Evolutionary conservation across 257 asterid genomes (phyloP).

Genomic region (Nicotiana undulata): DNA sequence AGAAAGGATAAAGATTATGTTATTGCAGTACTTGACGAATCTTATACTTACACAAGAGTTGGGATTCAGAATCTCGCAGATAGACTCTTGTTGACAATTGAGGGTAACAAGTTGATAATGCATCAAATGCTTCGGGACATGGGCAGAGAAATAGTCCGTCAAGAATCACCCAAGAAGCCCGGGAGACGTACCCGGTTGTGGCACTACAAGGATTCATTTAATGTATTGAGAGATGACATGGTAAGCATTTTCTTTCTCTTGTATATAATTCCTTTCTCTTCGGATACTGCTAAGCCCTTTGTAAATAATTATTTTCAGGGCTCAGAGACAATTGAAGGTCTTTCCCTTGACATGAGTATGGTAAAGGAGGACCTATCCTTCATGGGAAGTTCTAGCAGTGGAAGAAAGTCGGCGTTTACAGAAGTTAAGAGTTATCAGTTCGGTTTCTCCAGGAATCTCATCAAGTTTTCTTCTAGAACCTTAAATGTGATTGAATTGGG

Average conservation of each 20-base stretch:
- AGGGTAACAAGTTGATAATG: conserved; percentile 2
- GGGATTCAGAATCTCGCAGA: background rate
- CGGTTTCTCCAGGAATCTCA: background rate
- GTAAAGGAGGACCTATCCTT: background rate
- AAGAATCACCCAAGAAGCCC: background rate
- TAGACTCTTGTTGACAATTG: background rate
- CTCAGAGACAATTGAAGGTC: background rate
- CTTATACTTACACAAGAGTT: background rate
- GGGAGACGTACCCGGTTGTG: background rate
- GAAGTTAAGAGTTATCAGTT: background rate
- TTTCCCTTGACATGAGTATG: background rate
- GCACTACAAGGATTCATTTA: background rate
- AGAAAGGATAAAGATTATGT: background rate
- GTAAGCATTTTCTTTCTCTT: background rate
- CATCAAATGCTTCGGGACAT: conserved; percentile 3
- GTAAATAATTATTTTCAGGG: background rate
- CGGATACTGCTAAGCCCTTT: background rate
- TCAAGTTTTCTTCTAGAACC: background rate
- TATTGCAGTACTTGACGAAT: background rate
- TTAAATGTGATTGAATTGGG: background rate
- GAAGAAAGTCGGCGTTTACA: background rate
- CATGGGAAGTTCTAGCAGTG: background rate
- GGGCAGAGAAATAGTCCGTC: conserved; percentile 5
- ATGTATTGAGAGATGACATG: background rate
- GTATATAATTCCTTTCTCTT: background rate